phyloP scores from a whole-genome alignment of 225 moss, liverwort and hornwort species.

The Rhytidiadelphus loreus region DNA sequence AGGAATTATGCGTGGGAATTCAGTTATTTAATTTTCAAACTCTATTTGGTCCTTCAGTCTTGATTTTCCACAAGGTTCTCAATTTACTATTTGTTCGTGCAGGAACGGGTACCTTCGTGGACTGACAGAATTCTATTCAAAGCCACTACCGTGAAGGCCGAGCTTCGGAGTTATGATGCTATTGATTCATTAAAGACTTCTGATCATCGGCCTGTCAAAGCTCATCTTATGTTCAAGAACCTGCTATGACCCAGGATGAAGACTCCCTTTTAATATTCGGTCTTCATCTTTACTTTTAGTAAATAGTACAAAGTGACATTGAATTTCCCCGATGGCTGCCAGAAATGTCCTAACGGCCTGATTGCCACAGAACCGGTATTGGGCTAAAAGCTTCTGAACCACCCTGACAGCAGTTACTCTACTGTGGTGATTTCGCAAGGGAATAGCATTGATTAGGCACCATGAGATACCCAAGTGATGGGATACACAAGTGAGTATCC shows the following conservation, averaged over 20 bases:
- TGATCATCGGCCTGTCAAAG: constrained; percentile 79
- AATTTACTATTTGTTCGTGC: not conserved
- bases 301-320: not conserved
- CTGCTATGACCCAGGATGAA: not conserved
- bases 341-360: not conserved
- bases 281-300: not conserved
- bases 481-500: not conserved
- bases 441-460: not conserved
- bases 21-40: not conserved
- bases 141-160: constrained; percentile 34
- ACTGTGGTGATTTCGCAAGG: not conserved
- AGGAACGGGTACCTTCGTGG: constrained; percentile 93
- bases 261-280: not conserved
- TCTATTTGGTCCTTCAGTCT: not conserved
- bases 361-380: not conserved
- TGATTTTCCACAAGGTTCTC: not conserved
- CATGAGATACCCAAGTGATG: not conserved
- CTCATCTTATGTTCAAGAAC: constrained; percentile 49
- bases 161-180: constrained; percentile 45
- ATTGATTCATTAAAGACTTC: constrained; percentile 66
- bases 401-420: not conserved
- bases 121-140: constrained; percentile 81
- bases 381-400: not conserved
- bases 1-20: too few relatives aligned
- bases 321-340: not conserved